Evolutionary conservation across 164 flowering plant species (phyloP), one percentile per base, ranked within the genome.

Genomic region (Magnolia officinalis): DNA sequence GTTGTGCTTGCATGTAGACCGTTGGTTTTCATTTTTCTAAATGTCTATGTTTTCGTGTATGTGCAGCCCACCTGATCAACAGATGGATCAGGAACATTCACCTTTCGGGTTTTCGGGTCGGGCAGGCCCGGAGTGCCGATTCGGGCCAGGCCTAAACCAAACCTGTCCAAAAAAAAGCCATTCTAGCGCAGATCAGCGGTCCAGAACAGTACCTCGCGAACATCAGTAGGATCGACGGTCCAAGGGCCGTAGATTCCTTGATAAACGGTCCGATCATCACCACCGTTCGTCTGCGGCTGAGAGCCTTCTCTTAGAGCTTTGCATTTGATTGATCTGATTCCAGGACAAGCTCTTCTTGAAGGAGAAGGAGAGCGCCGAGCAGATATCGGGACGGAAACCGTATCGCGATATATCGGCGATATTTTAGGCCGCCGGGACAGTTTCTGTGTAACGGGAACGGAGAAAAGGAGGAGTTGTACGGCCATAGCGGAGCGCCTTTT

Each of bases 181-280:
- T 37, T 37, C 45, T 37, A 37, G 45, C 45, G 45, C 6, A 37
- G 45, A 37, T 37, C 45, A 37, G 45, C 45, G 45, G 45, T 37
- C 45, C 45, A 37, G 45, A 37, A 10, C 9, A 20, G 29, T 64
- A 93, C 98, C 95, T 95, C 98, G 1, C 87, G 92, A 67, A 93
- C 90, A 77, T 95, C 99, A 49, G 91, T 76, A 19, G 87, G n/a
- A 23, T 92, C 93, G 63, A 95, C 89, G 14, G 87, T 82, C 99
- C 99, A 95, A 31, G 97, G 92, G 37, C 99, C 98, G 51, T 91
- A 95, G 13, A 81, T 79, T 26, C 99, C 99, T 72, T 88, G 86
- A 79, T 92, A 93, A 37, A 90, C 90, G 4, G 84, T 78, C 55
- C 9, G 80, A 66, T 73, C 85, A 16, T 67, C 71, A 37, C 7